Conservation (phyloP, 2,329 filamentous ascomycete genomes). For the Aspergillus sergii region DNA sequence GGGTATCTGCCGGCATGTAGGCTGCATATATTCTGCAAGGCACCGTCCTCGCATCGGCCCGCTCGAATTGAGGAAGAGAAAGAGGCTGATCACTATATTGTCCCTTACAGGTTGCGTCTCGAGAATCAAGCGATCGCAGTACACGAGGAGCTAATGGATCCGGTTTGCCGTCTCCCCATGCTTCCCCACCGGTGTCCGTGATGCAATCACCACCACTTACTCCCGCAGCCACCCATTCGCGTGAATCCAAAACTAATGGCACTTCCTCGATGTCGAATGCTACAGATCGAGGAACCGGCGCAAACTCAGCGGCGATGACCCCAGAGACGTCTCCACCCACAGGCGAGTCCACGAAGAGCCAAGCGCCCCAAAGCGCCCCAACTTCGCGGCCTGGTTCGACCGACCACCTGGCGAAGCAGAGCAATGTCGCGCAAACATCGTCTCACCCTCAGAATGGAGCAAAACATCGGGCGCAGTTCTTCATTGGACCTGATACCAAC, state of each 20-base stretch:
- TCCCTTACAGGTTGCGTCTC: slow-evolving; percentile 43
- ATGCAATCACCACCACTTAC: slow-evolving; percentile 89
- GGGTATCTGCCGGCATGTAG: background rate
- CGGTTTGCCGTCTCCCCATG: slow-evolving; percentile 65
- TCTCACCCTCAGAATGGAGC: slow-evolving; percentile 49
- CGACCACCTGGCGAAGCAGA: slow-evolving; percentile 45
- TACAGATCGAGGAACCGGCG: slow-evolving; percentile 35
- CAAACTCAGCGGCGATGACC: slow-evolving; percentile 48
- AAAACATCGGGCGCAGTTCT: slow-evolving; percentile 57
- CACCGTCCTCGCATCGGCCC: slow-evolving; percentile 4
- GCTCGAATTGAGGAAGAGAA: slow-evolving; percentile 3
- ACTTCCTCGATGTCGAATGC: slow-evolving; percentile 34
- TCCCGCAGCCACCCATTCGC: slow-evolving; percentile 72
- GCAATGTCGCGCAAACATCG: slow-evolving; percentile 47
- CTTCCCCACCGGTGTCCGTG: slow-evolving; percentile 68
- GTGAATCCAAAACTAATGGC: slow-evolving; percentile 50
- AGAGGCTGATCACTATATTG: slow-evolving; percentile 12
- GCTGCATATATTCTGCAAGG: slow-evolving; percentile 1
- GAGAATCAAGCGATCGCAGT: slow-evolving; percentile 65
- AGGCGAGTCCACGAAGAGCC: slow-evolving; percentile 33
- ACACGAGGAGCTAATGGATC: slow-evolving; percentile 61
- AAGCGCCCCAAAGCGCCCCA: slow-evolving; percentile 37
- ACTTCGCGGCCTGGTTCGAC: slow-evolving; percentile 45
- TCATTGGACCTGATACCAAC: slow-evolving; percentile 58
- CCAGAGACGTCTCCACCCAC: slow-evolving; percentile 57